phyloP scores from a whole-genome alignment of 768 basidiomycete genomes.

The Leccinum variicolor region DNA sequence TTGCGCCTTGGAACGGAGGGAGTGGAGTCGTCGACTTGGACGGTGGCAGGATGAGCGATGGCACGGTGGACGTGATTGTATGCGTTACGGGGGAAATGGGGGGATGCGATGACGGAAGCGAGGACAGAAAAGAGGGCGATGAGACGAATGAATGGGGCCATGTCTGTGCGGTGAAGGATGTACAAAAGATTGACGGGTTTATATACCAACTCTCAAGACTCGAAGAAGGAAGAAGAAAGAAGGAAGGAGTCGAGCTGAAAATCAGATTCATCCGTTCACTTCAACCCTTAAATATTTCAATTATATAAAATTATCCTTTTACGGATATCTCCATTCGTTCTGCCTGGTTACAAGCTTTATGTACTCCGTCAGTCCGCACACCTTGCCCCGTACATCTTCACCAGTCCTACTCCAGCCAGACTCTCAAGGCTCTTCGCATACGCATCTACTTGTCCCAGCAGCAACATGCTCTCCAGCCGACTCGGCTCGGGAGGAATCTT shows the following conservation, averaged over 20 bases:
- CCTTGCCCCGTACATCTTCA: constrained; percentile 82
- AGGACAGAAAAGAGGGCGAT: constrained; percentile 43
- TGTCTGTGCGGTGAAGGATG: not conserved
- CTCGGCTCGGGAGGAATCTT: constrained; percentile 88
- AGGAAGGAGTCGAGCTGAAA: not conserved
- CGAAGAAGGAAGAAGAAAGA: not conserved
- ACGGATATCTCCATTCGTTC: not conserved
- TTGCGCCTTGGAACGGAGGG: constrained; percentile 8
- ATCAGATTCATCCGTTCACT: not conserved
- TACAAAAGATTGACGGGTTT: constrained; percentile 18
- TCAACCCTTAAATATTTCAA: not conserved
- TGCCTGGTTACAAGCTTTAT: not conserved
- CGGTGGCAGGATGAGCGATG: not conserved
- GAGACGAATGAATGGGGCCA: constrained; percentile 39
- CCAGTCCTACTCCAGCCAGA: constrained; percentile 55
- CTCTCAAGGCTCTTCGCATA: constrained; percentile 75
- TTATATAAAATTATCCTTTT: not conserved
- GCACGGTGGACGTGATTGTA: constrained; percentile 22
- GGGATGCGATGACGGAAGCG: constrained; percentile 33
- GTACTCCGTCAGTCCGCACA: constrained; percentile 20
- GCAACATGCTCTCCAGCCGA: constrained; percentile 79
- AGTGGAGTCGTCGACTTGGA: not conserved
- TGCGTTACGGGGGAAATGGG: constrained; percentile 33
- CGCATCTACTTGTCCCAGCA: constrained; percentile 86
- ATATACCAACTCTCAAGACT: constrained; percentile 7